phyloP scores from a whole-genome alignment of 768 basidiomycete genomes.

The Auriscalpium vulgare region DNA sequence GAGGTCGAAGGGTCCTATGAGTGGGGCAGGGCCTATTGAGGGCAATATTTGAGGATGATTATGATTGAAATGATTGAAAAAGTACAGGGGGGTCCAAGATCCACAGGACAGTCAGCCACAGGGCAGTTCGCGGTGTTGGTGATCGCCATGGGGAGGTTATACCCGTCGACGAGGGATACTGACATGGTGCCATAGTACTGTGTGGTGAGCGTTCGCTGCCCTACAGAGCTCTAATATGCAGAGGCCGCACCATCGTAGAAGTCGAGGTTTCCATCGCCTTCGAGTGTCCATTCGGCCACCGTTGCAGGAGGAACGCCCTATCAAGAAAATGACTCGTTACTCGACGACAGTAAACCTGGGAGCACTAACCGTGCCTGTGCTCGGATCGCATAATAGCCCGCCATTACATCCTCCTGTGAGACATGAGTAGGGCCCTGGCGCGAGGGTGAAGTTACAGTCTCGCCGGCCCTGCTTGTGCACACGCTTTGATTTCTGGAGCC shows the following conservation, averaged over 20 bases:
- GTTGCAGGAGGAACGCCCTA: constrained; percentile 63
- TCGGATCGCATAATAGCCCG: constrained; percentile 18
- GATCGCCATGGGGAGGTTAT: constrained; percentile 53
- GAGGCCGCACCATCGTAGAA: constrained; percentile 46
- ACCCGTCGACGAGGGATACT: constrained; percentile 62
- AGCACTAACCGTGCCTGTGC: constrained; percentile 15
- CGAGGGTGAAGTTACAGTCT: constrained; percentile 17
- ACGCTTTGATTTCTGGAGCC: background rate
- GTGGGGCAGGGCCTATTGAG: constrained; percentile 35
- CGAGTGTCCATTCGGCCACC: constrained; percentile 62
- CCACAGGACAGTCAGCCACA: constrained; percentile 48
- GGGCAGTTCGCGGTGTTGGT: constrained; percentile 47
- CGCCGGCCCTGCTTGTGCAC: constrained; percentile 13
- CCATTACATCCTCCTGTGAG: constrained; percentile 21
- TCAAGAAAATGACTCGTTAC: background rate
- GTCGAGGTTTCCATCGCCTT: constrained; percentile 35
- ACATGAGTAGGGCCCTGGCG: constrained; percentile 15
- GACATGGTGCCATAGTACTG: background rate
- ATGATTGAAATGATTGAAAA: background rate
- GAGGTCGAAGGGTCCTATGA: constrained; percentile 46
- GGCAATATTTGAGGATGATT: background rate
- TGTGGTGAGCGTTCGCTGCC: constrained; percentile 1
- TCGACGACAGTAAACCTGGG: background rate
- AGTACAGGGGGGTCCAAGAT: constrained; percentile 16
- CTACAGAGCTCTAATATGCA: background rate